Evolutionary conservation across 2,329 filamentous ascomycete genomes (phyloP).

Genomic region (Botrytis hyacinthi): DNA sequence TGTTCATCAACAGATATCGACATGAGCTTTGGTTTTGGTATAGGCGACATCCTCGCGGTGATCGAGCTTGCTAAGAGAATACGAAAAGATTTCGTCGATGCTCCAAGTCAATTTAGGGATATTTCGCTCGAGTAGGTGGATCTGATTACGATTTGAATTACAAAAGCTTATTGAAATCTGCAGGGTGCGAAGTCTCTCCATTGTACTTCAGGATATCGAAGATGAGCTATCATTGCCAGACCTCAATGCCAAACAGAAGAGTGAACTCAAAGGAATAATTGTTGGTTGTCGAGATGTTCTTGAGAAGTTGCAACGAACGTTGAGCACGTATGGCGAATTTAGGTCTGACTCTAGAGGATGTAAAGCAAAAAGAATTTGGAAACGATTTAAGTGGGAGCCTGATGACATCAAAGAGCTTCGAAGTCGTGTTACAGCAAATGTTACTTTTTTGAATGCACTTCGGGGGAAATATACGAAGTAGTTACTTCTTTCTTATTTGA

Average conservation of each 20-base stretch:
- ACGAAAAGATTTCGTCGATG: conserved; percentile 33
- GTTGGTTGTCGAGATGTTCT: conserved; percentile 27
- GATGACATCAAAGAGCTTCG: conserved; percentile 28
- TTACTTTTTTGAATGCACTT: conserved; percentile 30
- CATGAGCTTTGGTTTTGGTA: conserved; percentile 39
- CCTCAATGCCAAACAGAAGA: conserved; percentile 28
- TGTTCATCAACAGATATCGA: background rate
- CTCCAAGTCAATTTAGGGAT: conserved; percentile 34
- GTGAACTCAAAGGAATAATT: conserved; percentile 26
- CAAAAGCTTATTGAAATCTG: background rate
- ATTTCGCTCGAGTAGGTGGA: conserved; percentile 16
- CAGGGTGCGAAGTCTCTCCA: conserved; percentile 23
- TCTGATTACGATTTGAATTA: background rate
- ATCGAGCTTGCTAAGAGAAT: conserved; percentile 34
- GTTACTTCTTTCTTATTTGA: background rate
- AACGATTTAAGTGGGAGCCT: conserved; percentile 33
- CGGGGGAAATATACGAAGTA: background rate
- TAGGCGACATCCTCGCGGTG: conserved; percentile 37
- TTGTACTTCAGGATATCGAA: conserved; percentile 26
- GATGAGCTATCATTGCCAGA: conserved; percentile 25
- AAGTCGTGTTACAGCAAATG: conserved; percentile 30
- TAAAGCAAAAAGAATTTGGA: conserved; percentile 32
- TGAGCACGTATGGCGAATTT: conserved; percentile 22
- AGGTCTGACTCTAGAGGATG: conserved; percentile 9
- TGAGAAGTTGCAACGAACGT: conserved; percentile 16